Base-by-base conservation (phyloP, 441 rosid genomes). In the Aleurites moluccanus region DNA sequence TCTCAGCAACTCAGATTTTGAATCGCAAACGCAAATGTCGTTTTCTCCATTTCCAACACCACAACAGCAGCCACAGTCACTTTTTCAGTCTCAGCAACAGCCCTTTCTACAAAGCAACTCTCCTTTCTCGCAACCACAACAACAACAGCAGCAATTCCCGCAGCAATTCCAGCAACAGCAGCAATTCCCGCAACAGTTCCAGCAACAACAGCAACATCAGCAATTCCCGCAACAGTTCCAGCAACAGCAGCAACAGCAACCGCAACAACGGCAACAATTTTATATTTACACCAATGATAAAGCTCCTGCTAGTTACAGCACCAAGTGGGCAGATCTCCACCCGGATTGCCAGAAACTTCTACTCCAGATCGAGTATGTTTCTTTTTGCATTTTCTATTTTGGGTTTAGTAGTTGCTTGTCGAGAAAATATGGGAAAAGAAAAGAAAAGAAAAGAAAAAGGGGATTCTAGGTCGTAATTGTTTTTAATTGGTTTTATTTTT, bases 281-380 rank as follows among this genome's bases (percentile, higher is more conserved):
- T 92, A 86, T 86, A 84, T 96, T 75, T 88, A 91, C 72, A 94
- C 97, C 30, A 89, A 85, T 79, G 99, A 94, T 3, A 92, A 82
- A 77, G 83, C 92, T 20, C 98, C 96, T 56, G 99, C 96, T 56
- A 96, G 16, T 87, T 96, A 91, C 83, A 81, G 97, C 73, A 90
- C 98, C 23, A 92, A 89, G 74, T 96, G 99, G 99, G 85, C 88
- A 16, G 98, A 96, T 90, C 93, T 96, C 67, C 98, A 91, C 77
- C 96, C 97, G n/a, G 98, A 94, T 86, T 91, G 96, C 62, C 99
- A 94, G 74, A 96, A 92, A 59, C 38, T 84, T 67, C 82, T 96
- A 45, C 99, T 91, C 52, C 91, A 89, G 81, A 93, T 96, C 57
- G 99, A 96, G 99, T 96, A 88, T 27, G 92, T 77, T 63, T 73